Base-by-base conservation (phyloP, 805 yeast genomes). In the Schwanniomyces polymorphus region DNA sequence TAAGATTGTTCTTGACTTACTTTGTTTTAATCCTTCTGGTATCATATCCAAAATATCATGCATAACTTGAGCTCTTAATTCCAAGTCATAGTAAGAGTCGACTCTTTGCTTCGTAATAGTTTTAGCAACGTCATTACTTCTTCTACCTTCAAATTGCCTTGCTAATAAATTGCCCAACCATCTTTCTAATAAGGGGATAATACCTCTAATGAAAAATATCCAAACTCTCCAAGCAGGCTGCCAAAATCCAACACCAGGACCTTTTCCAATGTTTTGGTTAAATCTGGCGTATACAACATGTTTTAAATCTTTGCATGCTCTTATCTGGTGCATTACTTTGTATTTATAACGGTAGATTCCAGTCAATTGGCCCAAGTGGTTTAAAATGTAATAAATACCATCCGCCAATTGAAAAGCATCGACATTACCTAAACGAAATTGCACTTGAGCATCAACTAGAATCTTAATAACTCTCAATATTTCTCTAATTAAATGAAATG, bases 231-330 rank as follows among this genome's bases (percentile, higher is more conserved):
- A 94, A 0, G 97, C 88, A 0, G 99, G 99, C 61, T 94, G 98
- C 99, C 99, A 94, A 64, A 94, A 88, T 1, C 99, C 99, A 71
- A 96, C 88, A 0, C 99, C 99, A 1, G 99, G 98, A 2, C 99
- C 99, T 61, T 92, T 94, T 0, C 97, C 97, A 23, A 94, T 87
- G n/a, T 81, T 73, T 31, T 77, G 75, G 60, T 94, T 94, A 70
- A 94, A 94, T 51, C 86, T 75, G 53, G 88, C 78, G 61, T 94
- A 94, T 0, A 94, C 86, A 6, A 92, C 84, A 63, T 94, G 99
- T 66, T 94, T 94, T 58, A 94, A 70, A 67, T 94, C 99, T 63
- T 94, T 94, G 64, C 97, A 91, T 2, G 96, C 91, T 43, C 97
- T 80, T 35, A 94, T 91, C 65, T 94, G 99, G 61, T 91, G 98